These are phyloP conservation scores for Datisca glomerata DNA, from an alignment of 306 rosid genomes.

Conservation along the genomic window DNA sequence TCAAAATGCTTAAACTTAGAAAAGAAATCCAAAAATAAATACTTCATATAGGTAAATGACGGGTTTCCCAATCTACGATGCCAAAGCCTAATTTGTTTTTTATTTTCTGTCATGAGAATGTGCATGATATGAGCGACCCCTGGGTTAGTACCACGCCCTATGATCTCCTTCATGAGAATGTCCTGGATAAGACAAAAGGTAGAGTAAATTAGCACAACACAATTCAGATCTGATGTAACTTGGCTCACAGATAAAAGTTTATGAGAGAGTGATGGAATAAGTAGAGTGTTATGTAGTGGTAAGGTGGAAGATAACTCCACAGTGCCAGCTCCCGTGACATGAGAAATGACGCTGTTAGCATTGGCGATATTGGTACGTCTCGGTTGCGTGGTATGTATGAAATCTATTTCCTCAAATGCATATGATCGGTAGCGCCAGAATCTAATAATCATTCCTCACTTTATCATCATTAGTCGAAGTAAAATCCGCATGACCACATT, in stretches of 20 bases:
- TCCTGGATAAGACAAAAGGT: slow-evolving; percentile 2
- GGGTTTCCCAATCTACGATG: background rate
- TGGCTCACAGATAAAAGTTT: background rate
- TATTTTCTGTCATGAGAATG: background rate
- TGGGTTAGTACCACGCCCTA: slow-evolving; percentile 12
- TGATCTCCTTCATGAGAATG: slow-evolving; percentile 14
- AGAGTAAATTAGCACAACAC: background rate
- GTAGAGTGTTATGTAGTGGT: background rate
- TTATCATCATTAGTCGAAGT: too few relatives aligned
- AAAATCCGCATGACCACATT: too few relatives aligned
- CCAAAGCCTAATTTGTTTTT: background rate
- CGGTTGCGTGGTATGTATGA: background rate
- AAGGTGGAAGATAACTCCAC: background rate
- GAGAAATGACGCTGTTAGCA: slow-evolving; percentile 3
- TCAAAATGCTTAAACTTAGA: background rate
- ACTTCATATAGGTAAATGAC: background rate
- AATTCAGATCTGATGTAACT: background rate
- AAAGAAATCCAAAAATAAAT: background rate
- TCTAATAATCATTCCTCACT: too few relatives aligned
- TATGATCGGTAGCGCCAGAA: too few relatives aligned
- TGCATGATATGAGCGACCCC: slow-evolving; percentile 1
- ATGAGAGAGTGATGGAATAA: slow-evolving; percentile 3
- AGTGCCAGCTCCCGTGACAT: background rate
- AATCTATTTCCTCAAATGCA: background rate
- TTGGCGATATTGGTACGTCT: background rate